Conservation (phyloP, 352 stramenopile species). For the Globisporangium barbulae region DNA sequence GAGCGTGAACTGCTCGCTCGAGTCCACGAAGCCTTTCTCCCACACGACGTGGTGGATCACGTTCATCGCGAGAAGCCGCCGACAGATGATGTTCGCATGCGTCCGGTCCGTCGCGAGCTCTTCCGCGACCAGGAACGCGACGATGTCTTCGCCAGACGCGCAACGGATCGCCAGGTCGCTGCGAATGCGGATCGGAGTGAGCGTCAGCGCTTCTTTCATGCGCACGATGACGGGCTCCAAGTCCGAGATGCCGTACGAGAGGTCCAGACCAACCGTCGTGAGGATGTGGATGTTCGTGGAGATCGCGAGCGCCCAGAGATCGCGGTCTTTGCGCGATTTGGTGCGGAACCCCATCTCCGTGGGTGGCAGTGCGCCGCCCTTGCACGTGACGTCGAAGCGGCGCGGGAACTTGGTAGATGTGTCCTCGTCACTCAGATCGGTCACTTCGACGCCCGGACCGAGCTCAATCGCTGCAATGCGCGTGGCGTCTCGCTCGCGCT, state of each 20-base stretch:
- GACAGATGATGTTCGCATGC: constrained; percentile 52
- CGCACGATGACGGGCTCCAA: constrained; percentile 49
- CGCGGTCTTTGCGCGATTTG: constrained; percentile 73
- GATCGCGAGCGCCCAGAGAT: constrained; percentile 71
- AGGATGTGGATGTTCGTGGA: constrained; percentile 62
- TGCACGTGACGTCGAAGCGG: constrained; percentile 72
- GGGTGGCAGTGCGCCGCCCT: constrained; percentile 56
- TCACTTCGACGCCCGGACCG: constrained; percentile 60
- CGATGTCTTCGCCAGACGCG: constrained; percentile 62
- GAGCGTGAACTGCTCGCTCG: constrained; percentile 70
- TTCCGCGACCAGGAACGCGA: constrained; percentile 60
- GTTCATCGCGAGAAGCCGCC: constrained; percentile 77
- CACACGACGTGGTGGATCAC: constrained; percentile 83
- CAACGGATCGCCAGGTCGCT: constrained; percentile 61
- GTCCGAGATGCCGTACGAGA: constrained; percentile 48
- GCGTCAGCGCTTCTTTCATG: constrained; percentile 49
- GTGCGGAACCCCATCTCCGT: constrained; percentile 77
- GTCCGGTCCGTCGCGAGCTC: constrained; percentile 45
- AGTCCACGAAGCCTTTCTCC: constrained; percentile 83
- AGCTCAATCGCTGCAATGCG: constrained; percentile 70
- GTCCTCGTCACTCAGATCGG: constrained; percentile 55
- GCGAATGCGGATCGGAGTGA: constrained; percentile 66
- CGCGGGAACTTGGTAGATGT: constrained; percentile 67
- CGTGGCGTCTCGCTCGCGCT: constrained; percentile 37
- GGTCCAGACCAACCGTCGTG: constrained; percentile 38